These are phyloP conservation scores for Lobosporangium transversale DNA, from an alignment of 192 early-diverging fungal genomes.

Conservation along the genomic window DNA sequence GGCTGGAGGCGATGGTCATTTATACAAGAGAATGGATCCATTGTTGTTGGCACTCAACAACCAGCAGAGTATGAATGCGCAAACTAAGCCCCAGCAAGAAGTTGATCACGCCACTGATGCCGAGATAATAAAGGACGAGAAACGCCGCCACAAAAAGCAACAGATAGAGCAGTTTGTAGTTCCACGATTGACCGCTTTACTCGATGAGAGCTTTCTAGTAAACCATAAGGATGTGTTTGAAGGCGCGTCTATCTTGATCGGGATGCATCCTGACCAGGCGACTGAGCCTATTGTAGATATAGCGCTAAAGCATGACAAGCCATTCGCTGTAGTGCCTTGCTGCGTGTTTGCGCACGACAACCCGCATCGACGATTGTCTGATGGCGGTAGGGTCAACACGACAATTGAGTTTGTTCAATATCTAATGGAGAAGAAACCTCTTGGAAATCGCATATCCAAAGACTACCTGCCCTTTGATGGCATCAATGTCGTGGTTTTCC, in stretches of 20 bases:
- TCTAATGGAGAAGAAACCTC: conserved; percentile 50
- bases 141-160: conserved; percentile 21
- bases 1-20: conserved; percentile 28
- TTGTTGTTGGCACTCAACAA: not conserved
- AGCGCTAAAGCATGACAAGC: conserved; percentile 56
- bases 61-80: too few relatives aligned
- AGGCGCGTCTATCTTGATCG: conserved; percentile 58
- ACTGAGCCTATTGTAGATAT: conserved; percentile 67
- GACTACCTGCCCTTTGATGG: conserved; percentile 49
- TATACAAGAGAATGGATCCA: not conserved
- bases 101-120: not conserved
- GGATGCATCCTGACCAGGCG: conserved; percentile 68
- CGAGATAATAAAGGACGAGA: conserved; percentile 11
- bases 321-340: conserved; percentile 59
- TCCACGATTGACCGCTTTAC: conserved; percentile 32
- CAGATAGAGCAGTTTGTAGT: conserved; percentile 27
- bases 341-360: conserved; percentile 66
- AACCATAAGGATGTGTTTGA: conserved; percentile 30
- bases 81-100: not conserved
- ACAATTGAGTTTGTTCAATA: conserved; percentile 59
- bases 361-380: conserved; percentile 50
- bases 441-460: not conserved
- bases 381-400: conserved; percentile 46
- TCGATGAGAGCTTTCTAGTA: conserved; percentile 51
- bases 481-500: conserved; percentile 34